Base-by-base conservation (phyloP, 108 stramenopile species). In the Cyclotella atomus region DNA sequence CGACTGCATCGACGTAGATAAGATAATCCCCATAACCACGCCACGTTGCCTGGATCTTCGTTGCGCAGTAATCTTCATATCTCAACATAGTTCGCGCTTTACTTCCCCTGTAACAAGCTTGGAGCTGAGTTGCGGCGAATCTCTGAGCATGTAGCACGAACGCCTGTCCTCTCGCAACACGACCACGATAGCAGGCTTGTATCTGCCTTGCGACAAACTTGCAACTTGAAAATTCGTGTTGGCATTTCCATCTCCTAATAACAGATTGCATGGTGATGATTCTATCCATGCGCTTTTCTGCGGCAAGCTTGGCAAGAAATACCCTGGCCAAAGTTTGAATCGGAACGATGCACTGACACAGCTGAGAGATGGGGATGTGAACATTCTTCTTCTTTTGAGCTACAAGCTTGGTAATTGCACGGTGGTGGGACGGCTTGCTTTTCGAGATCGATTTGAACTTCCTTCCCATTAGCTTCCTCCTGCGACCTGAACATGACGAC, bases 181-280 rank as follows among this genome's bases (percentile, higher is more conserved):
- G 32, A 20, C 70, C 70, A 1, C 59, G 41, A 60, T 70, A 34
- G 5, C 38, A 16, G 23, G 57, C 57, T 47, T 70, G 70, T 30
- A 43, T 59, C 17, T 33, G 44, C 45, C 59, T 17, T 33, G 59
- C 70, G 45, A 70, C 46, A 20, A 56, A 44, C 28, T 49, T 30
- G n/a, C 45, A 57, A 43, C 29, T 47, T 29, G 41, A 20, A 32
- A 59, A 59, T n/a, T 60, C 59, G 28, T 32, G 25, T 41, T 27
- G 23, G 34, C 45, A 60, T 15, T 17, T 70, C 70, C 59, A 60
- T 33, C 45, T 28, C 24, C 70, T 53, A 47, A 70, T 60, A 19
- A 70, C 15, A 20, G 70, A 59, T 70, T 70, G 70, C 70, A 60
- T 30, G 6, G 34, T 24, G 2, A 70, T 59, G 27, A 70, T 49